Percentiles rank a stretch among this genome's conserved stretches.
These are phyloP conservation scores for Candida insectorum DNA, from an alignment of 805 yeast species.

Conservation along the genomic window DNA sequence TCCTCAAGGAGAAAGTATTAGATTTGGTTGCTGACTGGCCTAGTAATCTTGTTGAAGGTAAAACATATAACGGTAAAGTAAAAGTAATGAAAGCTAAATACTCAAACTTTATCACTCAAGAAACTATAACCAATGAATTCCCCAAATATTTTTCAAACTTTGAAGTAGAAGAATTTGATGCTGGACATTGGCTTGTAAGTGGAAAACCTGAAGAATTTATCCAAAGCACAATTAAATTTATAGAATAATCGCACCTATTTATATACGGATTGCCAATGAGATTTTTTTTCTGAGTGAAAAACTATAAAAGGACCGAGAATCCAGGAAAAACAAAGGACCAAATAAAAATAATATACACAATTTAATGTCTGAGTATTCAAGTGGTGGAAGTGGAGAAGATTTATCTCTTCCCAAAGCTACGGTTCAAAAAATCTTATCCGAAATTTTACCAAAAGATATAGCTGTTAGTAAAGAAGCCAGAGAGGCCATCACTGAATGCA, in stretches of 20 bases:
- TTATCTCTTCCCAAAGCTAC: constrained; percentile 66
- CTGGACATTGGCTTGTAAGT: constrained; percentile 39
- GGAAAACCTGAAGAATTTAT: constrained; percentile 35
- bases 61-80: constrained; percentile 27
- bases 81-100: constrained; percentile 42
- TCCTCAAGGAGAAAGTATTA: constrained; percentile 16
- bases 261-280: too few relatives aligned
- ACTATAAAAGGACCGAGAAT: constrained; percentile 8
- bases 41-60: constrained; percentile 7
- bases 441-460: constrained; percentile 83
- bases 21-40: constrained; percentile 24
- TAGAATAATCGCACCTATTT: too few relatives aligned
- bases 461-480: constrained; percentile 90
- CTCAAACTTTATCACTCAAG: constrained; percentile 39
- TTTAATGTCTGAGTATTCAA: constrained; percentile 38
- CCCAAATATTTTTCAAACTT: constrained; percentile 22
- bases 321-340: not conserved
- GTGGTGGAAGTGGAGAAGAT: constrained; percentile 40
- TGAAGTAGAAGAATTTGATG: constrained; percentile 17
- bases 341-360: not conserved
- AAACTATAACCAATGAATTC: constrained; percentile 20
- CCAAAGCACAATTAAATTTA: constrained; percentile 8
- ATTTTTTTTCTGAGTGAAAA: constrained; percentile 3
- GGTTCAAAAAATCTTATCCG: constrained; percentile 90
- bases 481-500: constrained; percentile 92